These are phyloP conservation scores for Trichophaea hybrida DNA, from an alignment of 2,329 filamentous ascomycete species.

Conservation along the genomic window DNA sequence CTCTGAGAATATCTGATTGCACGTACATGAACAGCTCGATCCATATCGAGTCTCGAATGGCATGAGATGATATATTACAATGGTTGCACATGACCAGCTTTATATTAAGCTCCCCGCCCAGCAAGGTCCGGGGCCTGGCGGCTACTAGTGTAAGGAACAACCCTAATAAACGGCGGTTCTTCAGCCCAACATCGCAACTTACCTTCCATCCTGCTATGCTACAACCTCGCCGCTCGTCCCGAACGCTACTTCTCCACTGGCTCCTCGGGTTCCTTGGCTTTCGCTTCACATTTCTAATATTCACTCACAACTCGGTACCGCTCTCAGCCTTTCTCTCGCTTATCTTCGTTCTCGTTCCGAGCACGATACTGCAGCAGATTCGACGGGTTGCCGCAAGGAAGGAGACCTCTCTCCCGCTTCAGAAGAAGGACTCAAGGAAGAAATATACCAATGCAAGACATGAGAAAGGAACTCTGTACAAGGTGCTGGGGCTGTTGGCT, in stretches of 20 bases:
- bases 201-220: not conserved
- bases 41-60: too few relatives aligned
- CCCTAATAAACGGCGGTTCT: too few relatives aligned
- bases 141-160: too few relatives aligned
- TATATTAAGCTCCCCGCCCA: too few relatives aligned
- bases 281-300: constrained; percentile 11
- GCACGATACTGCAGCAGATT: not conserved
- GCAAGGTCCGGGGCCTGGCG: too few relatives aligned
- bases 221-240: not conserved
- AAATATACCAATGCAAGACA: not conserved
- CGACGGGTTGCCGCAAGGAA: constrained; percentile 2
- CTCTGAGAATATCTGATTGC: too few relatives aligned
- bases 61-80: too few relatives aligned
- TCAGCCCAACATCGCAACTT: too few relatives aligned
- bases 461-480: not conserved
- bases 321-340: constrained; percentile 11
- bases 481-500: not conserved
- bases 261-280: not conserved
- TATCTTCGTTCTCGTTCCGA: constrained; percentile 9
- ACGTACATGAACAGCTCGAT: too few relatives aligned
- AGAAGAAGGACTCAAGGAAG: not conserved
- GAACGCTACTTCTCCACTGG: not conserved
- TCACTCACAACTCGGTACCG: constrained; percentile 16
- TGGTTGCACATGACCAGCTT: too few relatives aligned
- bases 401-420: constrained; percentile 1